Conservation (phyloP, 305 asterid genomes). For the Striga hermonthica region DNA sequence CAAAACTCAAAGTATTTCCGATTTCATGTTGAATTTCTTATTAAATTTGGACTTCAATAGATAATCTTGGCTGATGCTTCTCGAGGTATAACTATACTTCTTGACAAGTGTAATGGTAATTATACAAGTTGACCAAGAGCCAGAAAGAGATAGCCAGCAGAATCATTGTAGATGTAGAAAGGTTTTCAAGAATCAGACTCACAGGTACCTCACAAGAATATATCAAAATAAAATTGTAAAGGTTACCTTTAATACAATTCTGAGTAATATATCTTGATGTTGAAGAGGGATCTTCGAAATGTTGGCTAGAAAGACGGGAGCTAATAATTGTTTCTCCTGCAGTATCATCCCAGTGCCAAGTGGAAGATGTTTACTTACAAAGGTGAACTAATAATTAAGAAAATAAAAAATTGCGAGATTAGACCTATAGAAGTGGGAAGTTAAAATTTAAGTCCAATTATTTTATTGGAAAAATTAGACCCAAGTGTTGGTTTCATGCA, state of each 20-base stretch:
- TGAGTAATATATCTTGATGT: slow-evolving; percentile 83
- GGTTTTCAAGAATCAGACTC: slow-evolving; percentile 17
- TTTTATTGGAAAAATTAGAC: too few relatives aligned
- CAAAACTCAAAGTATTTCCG: background rate
- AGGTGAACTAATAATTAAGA: slow-evolving; percentile 24
- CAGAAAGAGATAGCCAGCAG: background rate
- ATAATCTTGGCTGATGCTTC: slow-evolving; percentile 16
- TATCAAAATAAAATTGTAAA: slow-evolving; percentile 18
- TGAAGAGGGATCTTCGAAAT: slow-evolving; percentile 77
- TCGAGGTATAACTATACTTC: slow-evolving; percentile 1
- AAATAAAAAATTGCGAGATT: too few relatives aligned
- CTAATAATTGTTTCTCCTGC: slow-evolving; percentile 74
- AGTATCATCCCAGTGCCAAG: slow-evolving; percentile 25
- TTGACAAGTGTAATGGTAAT: slow-evolving; percentile 1
- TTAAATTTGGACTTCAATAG: slow-evolving; percentile 17
- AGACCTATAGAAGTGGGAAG: too few relatives aligned
- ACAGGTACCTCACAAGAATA: slow-evolving; percentile 18
- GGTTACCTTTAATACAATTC: slow-evolving; percentile 68
- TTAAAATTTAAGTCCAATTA: too few relatives aligned
- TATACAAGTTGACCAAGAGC: background rate
- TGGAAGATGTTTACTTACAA: slow-evolving; percentile 22
- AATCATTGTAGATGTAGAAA: slow-evolving; percentile 20
- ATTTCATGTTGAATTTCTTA: slow-evolving; percentile 6
- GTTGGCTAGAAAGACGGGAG: slow-evolving; percentile 58
- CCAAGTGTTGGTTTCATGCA: too few relatives aligned